phyloP scores from a whole-genome alignment of 805 yeast species.

The Suhomyces tanzawaensis region DNA sequence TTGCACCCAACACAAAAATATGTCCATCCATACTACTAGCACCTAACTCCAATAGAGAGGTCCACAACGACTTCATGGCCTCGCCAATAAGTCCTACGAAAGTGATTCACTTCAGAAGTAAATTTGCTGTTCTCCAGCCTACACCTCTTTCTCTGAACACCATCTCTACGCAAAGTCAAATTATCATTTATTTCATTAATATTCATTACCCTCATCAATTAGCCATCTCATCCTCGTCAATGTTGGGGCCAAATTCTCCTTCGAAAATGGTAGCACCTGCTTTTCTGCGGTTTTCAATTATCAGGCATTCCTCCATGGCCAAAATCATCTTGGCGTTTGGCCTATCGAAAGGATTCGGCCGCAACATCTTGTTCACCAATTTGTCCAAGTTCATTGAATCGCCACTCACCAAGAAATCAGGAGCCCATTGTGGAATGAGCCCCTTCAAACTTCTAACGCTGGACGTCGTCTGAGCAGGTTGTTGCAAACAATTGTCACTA shows the following conservation, averaged over 20 bases:
- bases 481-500: constrained; percentile 5
- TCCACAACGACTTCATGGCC: no score
- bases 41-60: no score
- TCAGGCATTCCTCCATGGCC: constrained; percentile 65
- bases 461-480: constrained; percentile 5
- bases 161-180: no score
- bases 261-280: constrained; percentile 95
- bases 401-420: constrained; percentile 69
- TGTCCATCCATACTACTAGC: no score
- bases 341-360: constrained; percentile 74
- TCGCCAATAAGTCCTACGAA: no score
- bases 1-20: no score
- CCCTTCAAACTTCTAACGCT: constrained; percentile 19
- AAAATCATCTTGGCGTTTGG: constrained; percentile 80
- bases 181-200: no score
- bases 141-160: no score
- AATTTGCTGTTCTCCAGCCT: no score
- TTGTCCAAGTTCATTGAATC: constrained; percentile 60
- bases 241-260: constrained; percentile 86
- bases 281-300: constrained; percentile 76
- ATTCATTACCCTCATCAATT: no score
- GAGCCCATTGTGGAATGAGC: constrained; percentile 79
- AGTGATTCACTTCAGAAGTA: no score
- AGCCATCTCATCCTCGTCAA: constrained; percentile 15
- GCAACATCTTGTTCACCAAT: constrained; percentile 84